Evolutionary conservation across 2,329 filamentous ascomycete genomes (phyloP), one percentile per base, ranked within the genome.

Genomic region (Thelonectria discophora): DNA sequence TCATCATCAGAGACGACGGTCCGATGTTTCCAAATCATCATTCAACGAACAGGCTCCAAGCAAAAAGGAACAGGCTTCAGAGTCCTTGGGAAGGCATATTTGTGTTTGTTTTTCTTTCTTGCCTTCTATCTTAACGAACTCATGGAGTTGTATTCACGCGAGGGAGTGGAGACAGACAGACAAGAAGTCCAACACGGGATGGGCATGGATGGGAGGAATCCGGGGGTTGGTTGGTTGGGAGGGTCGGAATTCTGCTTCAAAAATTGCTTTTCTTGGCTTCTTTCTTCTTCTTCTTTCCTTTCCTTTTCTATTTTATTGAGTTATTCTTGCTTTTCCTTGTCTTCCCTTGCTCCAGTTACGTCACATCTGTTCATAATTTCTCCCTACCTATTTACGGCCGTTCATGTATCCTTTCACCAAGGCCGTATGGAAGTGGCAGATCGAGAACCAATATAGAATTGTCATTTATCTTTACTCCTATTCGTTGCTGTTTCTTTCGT

Each of bases 231-330:
- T 37, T 52, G 17, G 20, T 27, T 37, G 15, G 20, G 32, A 40
- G 12, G 34, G 55, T 49, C 34, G 51, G 55, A 53, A 49, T 57
- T 48, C 61, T 42, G 53, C 65, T 55, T 55, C 39, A 43, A 20
- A 45, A 52, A 49, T 46, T 20, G 15, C 24, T 32, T 58, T 20
- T 12, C 27, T 51, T 49, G 21, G 51, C 49, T 21, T 20, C 20
- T 39, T 37, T 21, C 58, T 21, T 30, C 21, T 37, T 34, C 24
- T 59, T 50, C 17, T 39, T 30, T 34, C 20, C 30, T 37, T 57
- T 57, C 30, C 20, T 53, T 52, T 62, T 49, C 15, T 54, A 34
- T 12, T 56, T 40, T 42, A 21, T 45, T 12, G 13, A 30, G 18
- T 32, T 57, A 55, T 30, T 62, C 47, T 15, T 52, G 27, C 12